Conservation (phyloP, 768 basidiomycete species). For the Arthromyces matolae region DNA sequence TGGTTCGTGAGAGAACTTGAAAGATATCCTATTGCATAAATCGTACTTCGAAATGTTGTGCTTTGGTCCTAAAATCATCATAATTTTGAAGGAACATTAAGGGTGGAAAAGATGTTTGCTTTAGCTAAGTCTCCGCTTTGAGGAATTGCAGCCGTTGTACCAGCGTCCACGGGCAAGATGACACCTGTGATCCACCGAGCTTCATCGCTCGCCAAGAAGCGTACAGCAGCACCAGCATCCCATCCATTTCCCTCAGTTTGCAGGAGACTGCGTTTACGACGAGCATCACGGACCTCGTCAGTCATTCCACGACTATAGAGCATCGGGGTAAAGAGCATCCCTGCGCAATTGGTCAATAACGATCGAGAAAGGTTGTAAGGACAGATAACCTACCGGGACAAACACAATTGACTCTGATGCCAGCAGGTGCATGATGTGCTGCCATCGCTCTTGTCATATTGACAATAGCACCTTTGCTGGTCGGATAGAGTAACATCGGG, state of each 20-base stretch:
- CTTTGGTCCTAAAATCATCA: neutral
- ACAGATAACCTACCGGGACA: constrained; percentile 31
- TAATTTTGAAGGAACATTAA: neutral
- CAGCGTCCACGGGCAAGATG: constrained; percentile 39
- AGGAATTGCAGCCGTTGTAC: constrained; percentile 31
- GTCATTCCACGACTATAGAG: constrained; percentile 34
- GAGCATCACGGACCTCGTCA: constrained; percentile 32
- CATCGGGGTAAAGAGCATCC: constrained; percentile 42
- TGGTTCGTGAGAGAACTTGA: neutral
- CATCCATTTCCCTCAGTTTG: constrained; percentile 42
- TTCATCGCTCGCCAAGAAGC: constrained; percentile 39
- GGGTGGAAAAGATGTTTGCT: constrained; percentile 8
- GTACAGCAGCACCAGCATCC: constrained; percentile 37
- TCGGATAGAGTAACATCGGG: constrained; percentile 38
- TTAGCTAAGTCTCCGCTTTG: constrained; percentile 5
- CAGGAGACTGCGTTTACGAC: constrained; percentile 33
- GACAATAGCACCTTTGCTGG: constrained; percentile 40
- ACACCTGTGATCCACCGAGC: constrained; percentile 42
- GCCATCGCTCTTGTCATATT: constrained; percentile 46
- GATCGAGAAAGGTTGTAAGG: neutral
- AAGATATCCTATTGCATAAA: neutral
- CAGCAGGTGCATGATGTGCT: constrained; percentile 35
- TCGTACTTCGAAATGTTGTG: neutral
- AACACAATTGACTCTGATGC: constrained; percentile 39
- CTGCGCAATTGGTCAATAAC: constrained; percentile 18